Evolutionary conservation across 768 basidiomycete species (phyloP).

Genomic region (Trametopsis cervina): DNA sequence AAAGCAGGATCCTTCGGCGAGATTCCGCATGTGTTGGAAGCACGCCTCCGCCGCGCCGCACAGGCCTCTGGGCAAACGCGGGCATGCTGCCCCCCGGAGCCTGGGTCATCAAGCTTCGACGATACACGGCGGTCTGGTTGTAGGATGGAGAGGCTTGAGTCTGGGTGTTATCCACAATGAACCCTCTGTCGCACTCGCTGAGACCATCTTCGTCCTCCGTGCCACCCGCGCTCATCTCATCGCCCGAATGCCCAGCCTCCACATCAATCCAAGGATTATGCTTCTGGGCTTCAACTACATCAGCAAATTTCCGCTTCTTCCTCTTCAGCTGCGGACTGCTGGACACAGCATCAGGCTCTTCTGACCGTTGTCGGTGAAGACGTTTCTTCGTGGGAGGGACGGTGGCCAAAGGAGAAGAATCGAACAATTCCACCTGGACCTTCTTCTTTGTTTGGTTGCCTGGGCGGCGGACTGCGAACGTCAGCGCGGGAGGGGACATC

Average conservation of each 20-base stretch:
- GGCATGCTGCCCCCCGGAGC: constrained; percentile 42
- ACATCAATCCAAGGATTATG: constrained; percentile 50
- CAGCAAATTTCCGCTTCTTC: constrained; percentile 24
- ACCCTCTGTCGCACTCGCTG: constrained; percentile 64
- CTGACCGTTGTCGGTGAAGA: constrained; percentile 15
- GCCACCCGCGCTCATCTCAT: constrained; percentile 61
- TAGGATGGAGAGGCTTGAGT: constrained; percentile 71
- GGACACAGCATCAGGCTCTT: constrained; percentile 10
- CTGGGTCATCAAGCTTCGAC: constrained; percentile 69
- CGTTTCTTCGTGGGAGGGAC: constrained; percentile 28
- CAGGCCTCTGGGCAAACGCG: constrained; percentile 33
- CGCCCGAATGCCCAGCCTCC: constrained; percentile 75
- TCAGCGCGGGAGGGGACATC: constrained; percentile 26
- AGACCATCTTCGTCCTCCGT: constrained; percentile 46
- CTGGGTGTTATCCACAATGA: constrained; percentile 53
- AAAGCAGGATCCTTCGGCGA: constrained; percentile 27
- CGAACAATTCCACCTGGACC: constrained; percentile 11
- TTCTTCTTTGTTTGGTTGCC: constrained; percentile 26
- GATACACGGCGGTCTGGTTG: constrained; percentile 65
- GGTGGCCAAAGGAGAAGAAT: constrained; percentile 24
- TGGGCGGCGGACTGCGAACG: constrained; percentile 40
- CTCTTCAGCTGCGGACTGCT: constrained; percentile 16
- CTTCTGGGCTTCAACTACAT: constrained; percentile 29
- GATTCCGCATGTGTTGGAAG: constrained; percentile 17
- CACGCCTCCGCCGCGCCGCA: constrained; percentile 21